Evolutionary conservation across 257 asterid species (phyloP).

Genomic region (Osmanthus fragrans): DNA sequence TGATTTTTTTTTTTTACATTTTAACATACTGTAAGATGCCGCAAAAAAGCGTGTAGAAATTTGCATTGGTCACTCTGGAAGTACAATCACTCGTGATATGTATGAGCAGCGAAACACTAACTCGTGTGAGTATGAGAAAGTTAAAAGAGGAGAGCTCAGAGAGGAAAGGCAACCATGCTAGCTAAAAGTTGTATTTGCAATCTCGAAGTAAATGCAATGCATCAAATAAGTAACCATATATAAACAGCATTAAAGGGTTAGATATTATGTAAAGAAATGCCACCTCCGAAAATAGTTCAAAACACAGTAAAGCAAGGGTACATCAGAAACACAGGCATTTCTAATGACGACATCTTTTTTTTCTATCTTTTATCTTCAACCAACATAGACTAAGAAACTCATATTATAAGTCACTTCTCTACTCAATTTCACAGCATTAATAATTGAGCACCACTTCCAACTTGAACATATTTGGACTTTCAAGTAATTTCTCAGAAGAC

Average conservation of each 20-base stretch:
- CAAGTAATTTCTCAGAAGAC: not conserved
- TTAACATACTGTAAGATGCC: too few species aligned
- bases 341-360: not conserved
- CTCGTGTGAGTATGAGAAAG: not conserved
- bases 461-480: not conserved
- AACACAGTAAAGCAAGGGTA: not conserved
- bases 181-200: not conserved
- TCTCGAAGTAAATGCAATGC: not conserved
- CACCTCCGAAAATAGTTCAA: not conserved
- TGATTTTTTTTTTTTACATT: too few species aligned
- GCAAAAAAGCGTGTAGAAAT: too few species aligned
- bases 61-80: too few species aligned
- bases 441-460: not conserved
- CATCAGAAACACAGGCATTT: not conserved
- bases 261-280: not conserved
- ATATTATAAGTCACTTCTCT: not conserved
- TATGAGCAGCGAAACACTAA: not conserved
- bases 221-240: not conserved
- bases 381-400: not conserved
- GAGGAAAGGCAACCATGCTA: not conserved
- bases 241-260: not conserved
- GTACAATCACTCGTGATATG: too few species aligned
- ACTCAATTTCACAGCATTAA: not conserved
- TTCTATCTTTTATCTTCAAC: too few species aligned
- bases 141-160: not conserved